phyloP scores from a whole-genome alignment of 177 flowering plant species.

The Vitis hybrid region DNA sequence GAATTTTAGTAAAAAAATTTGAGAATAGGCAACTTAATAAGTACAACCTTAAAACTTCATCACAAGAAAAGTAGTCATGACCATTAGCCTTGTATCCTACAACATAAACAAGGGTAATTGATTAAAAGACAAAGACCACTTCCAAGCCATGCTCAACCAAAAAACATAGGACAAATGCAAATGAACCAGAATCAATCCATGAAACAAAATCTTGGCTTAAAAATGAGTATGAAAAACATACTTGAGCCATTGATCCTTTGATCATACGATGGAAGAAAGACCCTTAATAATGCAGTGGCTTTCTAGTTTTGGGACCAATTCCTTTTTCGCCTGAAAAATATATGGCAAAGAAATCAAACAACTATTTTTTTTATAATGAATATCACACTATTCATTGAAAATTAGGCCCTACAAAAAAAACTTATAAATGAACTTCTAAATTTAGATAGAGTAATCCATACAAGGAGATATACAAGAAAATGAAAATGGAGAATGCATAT shows the following conservation, averaged over 20 bases:
- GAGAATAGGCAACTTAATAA: conserved; percentile 51
- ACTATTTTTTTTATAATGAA: not conserved
- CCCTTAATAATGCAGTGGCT: conserved; percentile 74
- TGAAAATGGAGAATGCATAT: too few relatives aligned
- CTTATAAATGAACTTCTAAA: too few relatives aligned
- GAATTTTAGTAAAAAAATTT: conserved; percentile 31
- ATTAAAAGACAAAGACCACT: conserved; percentile 58
- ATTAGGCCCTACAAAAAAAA: too few relatives aligned
- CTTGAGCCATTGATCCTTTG: conserved; percentile 77
- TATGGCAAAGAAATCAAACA: not conserved
- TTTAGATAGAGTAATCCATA: too few relatives aligned
- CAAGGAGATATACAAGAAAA: too few relatives aligned
- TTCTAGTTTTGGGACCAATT: conserved; percentile 55
- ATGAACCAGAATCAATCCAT: conserved; percentile 7
- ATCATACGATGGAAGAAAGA: conserved; percentile 72
- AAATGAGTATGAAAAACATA: conserved; percentile 30
- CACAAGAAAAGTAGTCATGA: conserved; percentile 88
- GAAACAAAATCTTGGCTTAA: not conserved
- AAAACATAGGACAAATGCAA: conserved; percentile 24
- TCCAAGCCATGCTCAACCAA: conserved; percentile 40
- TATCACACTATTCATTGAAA: not conserved
- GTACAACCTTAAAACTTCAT: conserved; percentile 91
- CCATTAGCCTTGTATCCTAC: conserved; percentile 94
- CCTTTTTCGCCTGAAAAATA: conserved; percentile 70
- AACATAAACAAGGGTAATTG: conserved; percentile 77